Percentiles rank a stretch among this genome's conserved stretches.
Evolutionary conservation across 2,329 filamentous ascomycete genomes (phyloP).

Genomic region (Colletotrichum kahawae): DNA sequence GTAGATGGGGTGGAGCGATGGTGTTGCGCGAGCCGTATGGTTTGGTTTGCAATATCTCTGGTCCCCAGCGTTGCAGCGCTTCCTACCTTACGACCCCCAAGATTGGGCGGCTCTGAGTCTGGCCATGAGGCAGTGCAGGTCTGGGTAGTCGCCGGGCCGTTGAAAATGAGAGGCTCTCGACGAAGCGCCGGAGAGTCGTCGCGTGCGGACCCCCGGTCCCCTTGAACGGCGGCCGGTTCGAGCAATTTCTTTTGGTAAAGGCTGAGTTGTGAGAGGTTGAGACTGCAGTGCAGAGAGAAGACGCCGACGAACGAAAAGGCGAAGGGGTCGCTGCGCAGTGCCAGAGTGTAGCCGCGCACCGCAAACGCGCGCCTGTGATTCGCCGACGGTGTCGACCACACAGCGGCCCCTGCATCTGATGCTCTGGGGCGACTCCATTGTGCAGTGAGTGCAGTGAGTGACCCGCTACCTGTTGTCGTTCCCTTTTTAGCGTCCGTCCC

Average conservation of each 20-base stretch:
- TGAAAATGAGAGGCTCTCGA: slow-evolving; percentile 35
- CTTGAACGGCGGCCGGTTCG: not conserved
- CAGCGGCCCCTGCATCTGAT: slow-evolving; percentile 5
- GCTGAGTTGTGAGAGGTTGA: not conserved
- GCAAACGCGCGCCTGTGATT: slow-evolving; percentile 22
- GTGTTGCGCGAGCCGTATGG: slow-evolving; percentile 5
- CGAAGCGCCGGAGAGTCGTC: slow-evolving; percentile 32
- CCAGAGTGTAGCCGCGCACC: slow-evolving; percentile 20
- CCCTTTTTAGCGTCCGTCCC: slow-evolving; percentile 4
- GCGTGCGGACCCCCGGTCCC: not conserved
- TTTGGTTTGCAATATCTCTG: not conserved
- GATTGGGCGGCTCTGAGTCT: slow-evolving; percentile 9
- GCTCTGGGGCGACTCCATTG: not conserved
- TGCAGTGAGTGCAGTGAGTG: not conserved
- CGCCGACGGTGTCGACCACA: not conserved
- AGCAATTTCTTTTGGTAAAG: not conserved
- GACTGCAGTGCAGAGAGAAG: not conserved
- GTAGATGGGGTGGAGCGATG: not conserved
- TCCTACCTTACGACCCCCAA: not conserved
- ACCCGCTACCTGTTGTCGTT: not conserved
- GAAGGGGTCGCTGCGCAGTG: not conserved
- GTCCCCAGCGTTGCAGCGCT: not conserved
- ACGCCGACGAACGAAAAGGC: not conserved
- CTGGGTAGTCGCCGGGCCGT: slow-evolving; percentile 25
- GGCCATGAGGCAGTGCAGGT: slow-evolving; percentile 33